A percentile compares a stretch with the other conserved stretches of the same genome.
Evolutionary conservation across 768 basidiomycete species (phyloP).

Genomic region (Collybia sordida): DNA sequence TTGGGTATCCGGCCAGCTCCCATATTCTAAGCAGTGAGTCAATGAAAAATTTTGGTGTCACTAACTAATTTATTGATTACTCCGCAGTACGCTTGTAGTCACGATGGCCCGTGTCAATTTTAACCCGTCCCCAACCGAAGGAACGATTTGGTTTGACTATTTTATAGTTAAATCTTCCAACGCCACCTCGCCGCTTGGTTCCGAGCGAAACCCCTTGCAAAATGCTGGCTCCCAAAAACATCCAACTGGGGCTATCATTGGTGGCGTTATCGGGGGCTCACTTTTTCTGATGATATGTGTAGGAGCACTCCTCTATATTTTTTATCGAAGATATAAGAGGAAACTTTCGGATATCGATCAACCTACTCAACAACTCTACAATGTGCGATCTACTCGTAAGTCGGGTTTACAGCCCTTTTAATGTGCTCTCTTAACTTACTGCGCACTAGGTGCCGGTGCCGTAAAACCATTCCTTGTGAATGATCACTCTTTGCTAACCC

Average conservation of each 20-base stretch:
- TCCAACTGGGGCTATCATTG: constrained; percentile 26
- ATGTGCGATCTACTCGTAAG: too few species aligned
- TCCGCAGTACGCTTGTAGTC: constrained; percentile 27
- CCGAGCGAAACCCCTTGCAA: not conserved
- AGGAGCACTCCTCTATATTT: constrained; percentile 13
- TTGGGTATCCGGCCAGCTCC: constrained; percentile 28
- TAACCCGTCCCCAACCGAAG: constrained; percentile 25
- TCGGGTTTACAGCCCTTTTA: too few species aligned
- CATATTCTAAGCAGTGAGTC: constrained; percentile 30
- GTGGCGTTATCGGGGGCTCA: constrained; percentile 27
- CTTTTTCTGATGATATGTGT: constrained; percentile 16
- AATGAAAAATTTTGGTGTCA: not conserved
- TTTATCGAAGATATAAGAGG: constrained; percentile 18
- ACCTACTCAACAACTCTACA: too few species aligned
- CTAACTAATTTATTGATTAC: too few species aligned
- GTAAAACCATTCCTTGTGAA: too few species aligned
- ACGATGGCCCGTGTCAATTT: constrained; percentile 33
- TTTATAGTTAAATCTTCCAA: constrained; percentile 31
- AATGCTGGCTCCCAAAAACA: constrained; percentile 1
- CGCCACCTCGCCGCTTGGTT: constrained; percentile 19
- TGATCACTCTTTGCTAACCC: too few species aligned
- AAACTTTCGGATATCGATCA: too few species aligned
- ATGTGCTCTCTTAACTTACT: too few species aligned
- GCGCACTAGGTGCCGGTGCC: too few species aligned
- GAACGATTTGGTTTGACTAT: constrained; percentile 43